phyloP scores from a whole-genome alignment of 129 eudicot species.

The Helianthus tuberosus region DNA sequence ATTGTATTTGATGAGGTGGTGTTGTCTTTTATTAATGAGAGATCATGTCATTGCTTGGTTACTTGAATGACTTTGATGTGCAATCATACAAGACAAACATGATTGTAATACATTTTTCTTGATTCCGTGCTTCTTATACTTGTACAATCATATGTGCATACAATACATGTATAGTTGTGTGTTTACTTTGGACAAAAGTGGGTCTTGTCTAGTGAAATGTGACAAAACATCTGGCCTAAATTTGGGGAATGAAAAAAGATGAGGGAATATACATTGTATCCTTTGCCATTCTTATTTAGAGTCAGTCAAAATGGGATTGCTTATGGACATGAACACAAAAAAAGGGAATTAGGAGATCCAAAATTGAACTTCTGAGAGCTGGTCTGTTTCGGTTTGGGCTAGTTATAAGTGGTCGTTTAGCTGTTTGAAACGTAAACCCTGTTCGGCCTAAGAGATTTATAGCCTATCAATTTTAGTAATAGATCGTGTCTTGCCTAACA shows the following conservation, averaged over 20 bases:
- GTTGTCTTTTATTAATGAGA: slow-evolving; percentile 15
- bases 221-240: too few species aligned
- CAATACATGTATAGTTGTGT: slow-evolving; percentile 11
- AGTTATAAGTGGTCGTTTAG: background rate
- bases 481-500: background rate
- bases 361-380: background rate
- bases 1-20: slow-evolving; percentile 21
- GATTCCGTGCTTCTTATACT: slow-evolving; percentile 7
- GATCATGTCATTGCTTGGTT: slow-evolving; percentile 21
- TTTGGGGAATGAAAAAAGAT: too few species aligned
- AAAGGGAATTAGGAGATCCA: background rate
- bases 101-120: slow-evolving; percentile 7
- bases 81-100: slow-evolving; percentile 21
- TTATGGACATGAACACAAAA: too few species aligned
- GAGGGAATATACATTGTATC: too few species aligned
- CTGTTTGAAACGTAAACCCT: background rate
- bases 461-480: background rate
- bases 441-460: background rate
- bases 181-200: slow-evolving; percentile 12
- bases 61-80: slow-evolving; percentile 20
- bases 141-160: slow-evolving; percentile 12
- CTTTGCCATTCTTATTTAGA: too few species aligned
- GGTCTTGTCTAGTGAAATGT: too few species aligned
- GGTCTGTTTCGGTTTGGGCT: background rate
- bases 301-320: too few species aligned